phyloP scores from a whole-genome alignment of 2,329 filamentous ascomycete genomes.

The Fusarium subtropicale region DNA sequence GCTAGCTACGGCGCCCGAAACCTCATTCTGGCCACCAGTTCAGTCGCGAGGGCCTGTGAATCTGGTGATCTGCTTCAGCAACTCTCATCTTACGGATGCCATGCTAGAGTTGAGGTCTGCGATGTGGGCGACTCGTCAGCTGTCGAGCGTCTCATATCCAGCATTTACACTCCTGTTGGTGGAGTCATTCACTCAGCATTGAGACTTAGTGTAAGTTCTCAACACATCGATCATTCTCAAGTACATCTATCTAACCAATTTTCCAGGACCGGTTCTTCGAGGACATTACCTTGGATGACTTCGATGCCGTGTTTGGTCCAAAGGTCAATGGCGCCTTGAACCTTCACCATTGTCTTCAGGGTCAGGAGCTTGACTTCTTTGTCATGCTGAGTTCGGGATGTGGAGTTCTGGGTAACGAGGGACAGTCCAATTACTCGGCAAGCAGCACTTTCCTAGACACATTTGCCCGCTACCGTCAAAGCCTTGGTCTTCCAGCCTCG shows the following conservation, averaged over 20 bases:
- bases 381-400: slow-evolving; percentile 44
- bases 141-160: slow-evolving; percentile 27
- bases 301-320: slow-evolving; percentile 37
- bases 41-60: slow-evolving; percentile 25
- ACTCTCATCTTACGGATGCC: slow-evolving; percentile 40
- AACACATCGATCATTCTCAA: not conserved
- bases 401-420: slow-evolving; percentile 39
- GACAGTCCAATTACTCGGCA: slow-evolving; percentile 40
- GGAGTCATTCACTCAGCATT: slow-evolving; percentile 43
- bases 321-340: slow-evolving; percentile 43
- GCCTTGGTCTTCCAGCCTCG: slow-evolving; percentile 36
- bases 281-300: slow-evolving; percentile 40
- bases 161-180: slow-evolving; percentile 32
- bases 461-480: slow-evolving; percentile 40
- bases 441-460: slow-evolving; percentile 43
- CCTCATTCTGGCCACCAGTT: slow-evolving; percentile 41
- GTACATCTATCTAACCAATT: slow-evolving; percentile 11
- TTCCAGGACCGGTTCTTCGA: slow-evolving; percentile 39
- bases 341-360: slow-evolving; percentile 33
- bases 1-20: slow-evolving; percentile 41
- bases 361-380: slow-evolving; percentile 41
- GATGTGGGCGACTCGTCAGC: slow-evolving; percentile 38
- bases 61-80: slow-evolving; percentile 39
- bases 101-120: slow-evolving; percentile 40
- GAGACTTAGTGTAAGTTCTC: slow-evolving; percentile 38